A percentile compares a stretch with the other conserved stretches of the same genome.
Conservation (phyloP, 2,329 filamentous ascomycete genomes). For the Penicillium aurantiogriseum region DNA sequence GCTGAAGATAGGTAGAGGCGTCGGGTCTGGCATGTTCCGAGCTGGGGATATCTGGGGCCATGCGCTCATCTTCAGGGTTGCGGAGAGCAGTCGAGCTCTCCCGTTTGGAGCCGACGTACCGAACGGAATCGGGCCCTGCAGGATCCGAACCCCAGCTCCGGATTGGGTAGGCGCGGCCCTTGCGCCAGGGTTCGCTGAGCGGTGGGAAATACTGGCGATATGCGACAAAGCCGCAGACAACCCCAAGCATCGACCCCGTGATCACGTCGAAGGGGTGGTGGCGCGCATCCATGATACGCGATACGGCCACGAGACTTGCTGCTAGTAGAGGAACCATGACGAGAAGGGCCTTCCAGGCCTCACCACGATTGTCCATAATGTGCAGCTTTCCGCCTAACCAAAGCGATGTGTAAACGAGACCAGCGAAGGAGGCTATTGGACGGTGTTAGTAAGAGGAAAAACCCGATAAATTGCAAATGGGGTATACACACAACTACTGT, state of each 20-base stretch:
- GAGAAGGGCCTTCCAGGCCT: slow-evolving; percentile 59
- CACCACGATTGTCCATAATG: slow-evolving; percentile 58
- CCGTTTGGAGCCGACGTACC: neutral
- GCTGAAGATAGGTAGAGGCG: slow-evolving; percentile 20
- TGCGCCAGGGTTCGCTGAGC: slow-evolving; percentile 54
- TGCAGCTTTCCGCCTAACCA: slow-evolving; percentile 61
- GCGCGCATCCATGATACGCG: slow-evolving; percentile 61
- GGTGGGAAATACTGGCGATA: slow-evolving; percentile 62
- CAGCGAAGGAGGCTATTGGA: slow-evolving; percentile 54
- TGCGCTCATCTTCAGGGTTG: slow-evolving; percentile 33
- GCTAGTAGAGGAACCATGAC: slow-evolving; percentile 55
- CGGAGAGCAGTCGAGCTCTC: slow-evolving; percentile 31
- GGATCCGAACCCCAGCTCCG: slow-evolving; percentile 56
- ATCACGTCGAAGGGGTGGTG: slow-evolving; percentile 63
- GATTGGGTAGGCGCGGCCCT: slow-evolving; percentile 60
- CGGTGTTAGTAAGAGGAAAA: slow-evolving; percentile 16
- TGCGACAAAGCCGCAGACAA: slow-evolving; percentile 52
- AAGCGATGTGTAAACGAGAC: slow-evolving; percentile 59
- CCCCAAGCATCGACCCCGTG: slow-evolving; percentile 54
- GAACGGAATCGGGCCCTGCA: slow-evolving; percentile 20
- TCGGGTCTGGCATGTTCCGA: slow-evolving; percentile 3
- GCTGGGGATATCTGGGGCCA: slow-evolving; percentile 6
- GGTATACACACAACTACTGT: slow-evolving; percentile 50
- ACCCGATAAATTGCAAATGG: neutral
- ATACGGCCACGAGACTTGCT: slow-evolving; percentile 55